These are phyloP conservation scores for Letharia lupina DNA, from an alignment of 495 filamentous ascomycete genomes.

Conservation along the genomic window DNA sequence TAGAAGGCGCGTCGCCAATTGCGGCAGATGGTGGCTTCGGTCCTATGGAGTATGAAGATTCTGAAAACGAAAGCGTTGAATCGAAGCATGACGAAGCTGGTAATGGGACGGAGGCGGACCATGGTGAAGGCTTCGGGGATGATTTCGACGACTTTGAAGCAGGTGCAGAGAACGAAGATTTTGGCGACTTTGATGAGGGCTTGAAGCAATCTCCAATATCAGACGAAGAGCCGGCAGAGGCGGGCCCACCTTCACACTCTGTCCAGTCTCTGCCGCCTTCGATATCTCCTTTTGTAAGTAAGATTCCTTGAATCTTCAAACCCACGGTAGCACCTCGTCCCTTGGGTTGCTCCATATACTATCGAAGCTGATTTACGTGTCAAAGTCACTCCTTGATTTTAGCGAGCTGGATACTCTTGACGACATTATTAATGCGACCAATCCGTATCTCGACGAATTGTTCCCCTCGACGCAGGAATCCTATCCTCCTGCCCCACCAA, in stretches of 20 bases:
- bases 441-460: constrained; percentile 45
- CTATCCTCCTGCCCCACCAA: constrained; percentile 32
- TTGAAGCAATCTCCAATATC: constrained; percentile 51
- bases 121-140: constrained; percentile 60
- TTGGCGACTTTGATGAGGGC: constrained; percentile 85
- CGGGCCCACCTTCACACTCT: constrained; percentile 35
- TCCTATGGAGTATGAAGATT: constrained; percentile 33
- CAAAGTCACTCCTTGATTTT: constrained; percentile 65
- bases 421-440: constrained; percentile 38
- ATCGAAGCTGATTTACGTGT: constrained; percentile 15
- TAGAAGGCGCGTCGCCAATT: constrained; percentile 23
- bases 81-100: constrained; percentile 35
- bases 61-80: constrained; percentile 36
- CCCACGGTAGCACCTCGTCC: not conserved
- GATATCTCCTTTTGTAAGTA: constrained; percentile 43
- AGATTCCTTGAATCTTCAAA: not conserved
- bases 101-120: constrained; percentile 32
- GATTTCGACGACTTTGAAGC: constrained; percentile 97
- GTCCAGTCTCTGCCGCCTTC: constrained; percentile 36
- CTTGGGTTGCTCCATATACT: not conserved
- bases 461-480: constrained; percentile 44
- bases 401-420: constrained; percentile 47
- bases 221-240: constrained; percentile 38
- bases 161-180: constrained; percentile 59
- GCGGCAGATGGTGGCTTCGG: constrained; percentile 34